A percentile compares a stretch with the other conserved stretches of the same genome.
phyloP scores from a whole-genome alignment of 2,329 filamentous ascomycete genomes.

The Hansfordia pulvinata region DNA sequence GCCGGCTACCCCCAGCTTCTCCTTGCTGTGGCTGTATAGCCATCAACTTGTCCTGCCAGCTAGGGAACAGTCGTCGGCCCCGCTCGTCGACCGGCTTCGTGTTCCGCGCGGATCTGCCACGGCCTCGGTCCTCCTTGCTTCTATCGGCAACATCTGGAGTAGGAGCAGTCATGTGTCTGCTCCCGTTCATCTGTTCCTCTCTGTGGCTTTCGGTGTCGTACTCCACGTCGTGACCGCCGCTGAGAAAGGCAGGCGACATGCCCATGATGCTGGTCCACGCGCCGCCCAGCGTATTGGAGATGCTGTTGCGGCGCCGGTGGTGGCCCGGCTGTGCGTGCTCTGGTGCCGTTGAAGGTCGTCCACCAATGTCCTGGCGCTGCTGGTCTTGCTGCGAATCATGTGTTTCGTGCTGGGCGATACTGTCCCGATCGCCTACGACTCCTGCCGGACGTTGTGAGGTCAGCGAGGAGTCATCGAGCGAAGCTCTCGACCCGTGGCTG shows the following conservation, averaged over 20 bases:
- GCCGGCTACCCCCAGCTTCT: too few species aligned
- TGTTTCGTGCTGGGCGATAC: conserved; percentile 23
- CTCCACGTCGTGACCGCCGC: too few species aligned
- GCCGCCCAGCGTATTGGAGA: too few species aligned
- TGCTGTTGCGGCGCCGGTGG: too few species aligned
- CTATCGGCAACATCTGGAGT: too few species aligned
- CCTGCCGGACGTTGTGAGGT: not conserved
- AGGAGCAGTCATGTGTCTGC: too few species aligned
- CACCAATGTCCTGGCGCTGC: conserved; percentile 7
- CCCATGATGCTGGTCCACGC: too few species aligned
- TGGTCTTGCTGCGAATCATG: conserved; percentile 12
- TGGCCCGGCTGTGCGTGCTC: conserved; percentile 11
- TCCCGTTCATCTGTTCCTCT: too few species aligned
- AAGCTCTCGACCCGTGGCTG: conserved; percentile 9
- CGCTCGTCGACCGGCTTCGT: conserved; percentile 18
- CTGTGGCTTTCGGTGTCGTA: too few species aligned
- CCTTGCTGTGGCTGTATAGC: conserved; percentile 31
- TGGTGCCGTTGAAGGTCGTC: conserved; percentile 24
- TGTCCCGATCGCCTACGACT: not conserved
- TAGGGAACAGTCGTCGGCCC: conserved; percentile 17
- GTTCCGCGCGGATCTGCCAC: too few species aligned
- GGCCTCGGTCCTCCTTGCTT: too few species aligned
- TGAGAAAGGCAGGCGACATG: too few species aligned
- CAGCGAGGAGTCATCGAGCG: conserved; percentile 4
- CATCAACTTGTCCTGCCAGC: conserved; percentile 32